These are phyloP conservation scores for Sphagnurus paluster DNA, from an alignment of 1,284 basidiomycete genomes.

Conservation along the genomic window DNA sequence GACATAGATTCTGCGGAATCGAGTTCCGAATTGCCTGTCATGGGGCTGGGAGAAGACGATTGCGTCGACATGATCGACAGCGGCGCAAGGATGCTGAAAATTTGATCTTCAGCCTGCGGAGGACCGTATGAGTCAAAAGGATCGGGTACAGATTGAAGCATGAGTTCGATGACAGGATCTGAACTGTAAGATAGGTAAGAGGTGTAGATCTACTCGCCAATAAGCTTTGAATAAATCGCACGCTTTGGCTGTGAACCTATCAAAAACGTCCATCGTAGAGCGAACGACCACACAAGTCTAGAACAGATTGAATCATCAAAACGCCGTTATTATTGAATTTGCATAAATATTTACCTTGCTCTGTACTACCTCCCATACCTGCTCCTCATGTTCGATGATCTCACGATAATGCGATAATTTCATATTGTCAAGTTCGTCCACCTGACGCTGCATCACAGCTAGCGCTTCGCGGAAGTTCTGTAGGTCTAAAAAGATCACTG, in stretches of 20 bases:
- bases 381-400: conserved; percentile 90
- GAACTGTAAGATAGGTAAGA: conserved; percentile 47
- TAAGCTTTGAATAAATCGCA: conserved; percentile 40
- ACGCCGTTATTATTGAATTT: background rate
- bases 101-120: conserved; percentile 84
- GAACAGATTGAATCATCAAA: conserved; percentile 2
- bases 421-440: conserved; percentile 83
- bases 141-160: conserved; percentile 88
- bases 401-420: conserved; percentile 83
- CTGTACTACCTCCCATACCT: conserved; percentile 90
- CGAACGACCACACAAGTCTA: conserved; percentile 75
- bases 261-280: conserved; percentile 80
- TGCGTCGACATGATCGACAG: conserved; percentile 71
- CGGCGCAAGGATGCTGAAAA: conserved; percentile 89
- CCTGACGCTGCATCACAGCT: conserved; percentile 81
- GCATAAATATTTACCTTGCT: conserved; percentile 57
- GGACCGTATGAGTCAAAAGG: conserved; percentile 93
- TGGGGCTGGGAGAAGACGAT: conserved; percentile 50
- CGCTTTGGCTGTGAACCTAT: conserved; percentile 87
- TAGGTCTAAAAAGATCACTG: conserved; percentile 54
- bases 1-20: conserved; percentile 31
- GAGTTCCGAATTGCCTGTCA: conserved; percentile 46
- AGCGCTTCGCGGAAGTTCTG: conserved; percentile 87
- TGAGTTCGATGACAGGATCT: conserved; percentile 88
- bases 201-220: conserved; percentile 18